Evolutionary conservation across 2,329 filamentous ascomycete species (phyloP).

Genomic region (Pseudogymnoascus sp.): DNA sequence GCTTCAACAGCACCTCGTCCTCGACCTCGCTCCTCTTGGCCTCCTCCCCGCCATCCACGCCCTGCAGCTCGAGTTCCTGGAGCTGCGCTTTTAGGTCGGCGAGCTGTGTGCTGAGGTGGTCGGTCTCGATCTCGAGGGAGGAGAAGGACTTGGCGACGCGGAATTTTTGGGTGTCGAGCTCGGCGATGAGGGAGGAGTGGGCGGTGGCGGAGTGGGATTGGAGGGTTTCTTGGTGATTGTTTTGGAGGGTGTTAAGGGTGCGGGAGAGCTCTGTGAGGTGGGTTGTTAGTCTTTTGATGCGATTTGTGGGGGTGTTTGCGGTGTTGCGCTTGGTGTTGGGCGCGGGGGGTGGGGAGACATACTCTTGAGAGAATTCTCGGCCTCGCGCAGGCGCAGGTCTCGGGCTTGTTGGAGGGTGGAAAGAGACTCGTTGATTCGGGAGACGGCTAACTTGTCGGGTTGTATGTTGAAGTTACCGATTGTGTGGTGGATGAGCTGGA

Average conservation of each 20-base stretch:
- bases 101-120: conserved; percentile 73
- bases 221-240: conserved; percentile 70
- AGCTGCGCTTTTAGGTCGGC: conserved; percentile 66
- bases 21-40: conserved; percentile 40
- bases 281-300: neutral
- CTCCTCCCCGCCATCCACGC: conserved; percentile 60
- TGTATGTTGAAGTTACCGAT: conserved; percentile 91
- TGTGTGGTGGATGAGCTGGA: conserved; percentile 80
- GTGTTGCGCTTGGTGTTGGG: conserved; percentile 17
- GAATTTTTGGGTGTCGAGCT: conserved; percentile 89
- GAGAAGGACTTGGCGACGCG: conserved; percentile 83
- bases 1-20: conserved; percentile 61
- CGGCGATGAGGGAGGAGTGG: conserved; percentile 76
- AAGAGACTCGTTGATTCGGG: conserved; percentile 77
- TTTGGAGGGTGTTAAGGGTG: conserved; percentile 62
- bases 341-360: conserved; percentile 18
- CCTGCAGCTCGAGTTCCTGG: conserved; percentile 78
- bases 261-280: conserved; percentile 53
- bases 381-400: conserved; percentile 64
- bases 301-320: neutral
- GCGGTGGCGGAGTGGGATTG: conserved; percentile 65
- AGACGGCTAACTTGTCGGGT: conserved; percentile 75
- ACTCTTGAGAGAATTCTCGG: conserved; percentile 58
- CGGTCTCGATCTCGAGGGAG: conserved; percentile 89
- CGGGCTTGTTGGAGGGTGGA: conserved; percentile 77